These are phyloP conservation scores for Myxozyma neglecta DNA, from an alignment of 805 yeast genomes.

Conservation along the genomic window DNA sequence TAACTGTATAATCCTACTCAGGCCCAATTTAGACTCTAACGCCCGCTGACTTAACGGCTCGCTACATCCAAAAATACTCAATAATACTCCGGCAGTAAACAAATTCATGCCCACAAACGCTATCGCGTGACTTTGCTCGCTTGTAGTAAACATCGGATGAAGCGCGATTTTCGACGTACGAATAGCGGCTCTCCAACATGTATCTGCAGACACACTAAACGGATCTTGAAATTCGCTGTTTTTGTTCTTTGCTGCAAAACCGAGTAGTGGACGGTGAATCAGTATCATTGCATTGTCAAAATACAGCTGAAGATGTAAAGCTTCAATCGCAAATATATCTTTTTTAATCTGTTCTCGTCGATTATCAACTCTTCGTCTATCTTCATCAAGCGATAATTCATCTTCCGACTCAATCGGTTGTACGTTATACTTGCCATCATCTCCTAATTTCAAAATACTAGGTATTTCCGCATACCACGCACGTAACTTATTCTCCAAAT, in stretches of 20 bases:
- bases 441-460: constrained; percentile 4
- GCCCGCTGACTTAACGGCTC: constrained; percentile 28
- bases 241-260: neutral
- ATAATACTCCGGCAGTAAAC: constrained; percentile 26
- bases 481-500: constrained; percentile 11
- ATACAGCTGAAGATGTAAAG: constrained; percentile 15
- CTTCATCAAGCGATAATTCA: neutral
- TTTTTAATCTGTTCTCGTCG: constrained; percentile 5
- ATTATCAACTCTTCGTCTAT: neutral
- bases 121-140: constrained; percentile 16
- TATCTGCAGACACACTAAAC: constrained; percentile 11
- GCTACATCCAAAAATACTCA: constrained; percentile 19
- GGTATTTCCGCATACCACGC: constrained; percentile 19
- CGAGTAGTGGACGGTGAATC: constrained; percentile 23
- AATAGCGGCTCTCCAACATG: constrained; percentile 22
- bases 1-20: constrained; percentile 26
- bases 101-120: constrained; percentile 20
- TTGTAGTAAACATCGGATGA: constrained; percentile 7
- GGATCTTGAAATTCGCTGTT: constrained; percentile 3
- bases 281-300: constrained; percentile 24
- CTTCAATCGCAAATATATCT: constrained; percentile 17
- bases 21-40: constrained; percentile 23
- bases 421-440: constrained; percentile 2
- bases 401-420: constrained; percentile 11
- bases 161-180: constrained; percentile 19